Percentiles rank a stretch among this genome's conserved stretches.
phyloP scores from a whole-genome alignment of 2,329 filamentous ascomycete genomes.

The Arthroderma uncinatum region DNA sequence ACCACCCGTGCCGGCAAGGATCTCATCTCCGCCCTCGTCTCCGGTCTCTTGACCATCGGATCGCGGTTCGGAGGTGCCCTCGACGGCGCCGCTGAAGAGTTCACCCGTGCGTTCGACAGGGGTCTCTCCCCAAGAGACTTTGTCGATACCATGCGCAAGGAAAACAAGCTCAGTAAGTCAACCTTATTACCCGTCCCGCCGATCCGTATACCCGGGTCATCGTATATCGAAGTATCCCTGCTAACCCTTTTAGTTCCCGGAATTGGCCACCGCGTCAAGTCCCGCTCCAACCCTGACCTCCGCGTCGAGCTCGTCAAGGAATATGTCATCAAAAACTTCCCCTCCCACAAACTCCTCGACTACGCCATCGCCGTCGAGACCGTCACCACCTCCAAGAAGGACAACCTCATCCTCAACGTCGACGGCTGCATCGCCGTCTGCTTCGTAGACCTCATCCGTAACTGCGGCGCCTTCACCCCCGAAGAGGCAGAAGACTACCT shows the following conservation, averaged over 20 bases:
- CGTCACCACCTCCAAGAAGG: conserved; percentile 98
- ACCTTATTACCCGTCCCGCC: too few relatives aligned
- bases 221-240: not conserved
- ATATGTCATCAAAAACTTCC: conserved; percentile 95
- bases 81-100: conserved; percentile 95
- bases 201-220: too few relatives aligned
- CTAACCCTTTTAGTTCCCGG: conserved; percentile 56
- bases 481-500: conserved; percentile 99
- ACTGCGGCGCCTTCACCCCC: conserved; percentile 89
- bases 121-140: conserved; percentile 97
- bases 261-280: conserved; percentile 99
- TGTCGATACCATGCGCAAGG: conserved; percentile 97
- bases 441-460: conserved; percentile 95
- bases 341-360: conserved; percentile 94
- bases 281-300: conserved; percentile 98
- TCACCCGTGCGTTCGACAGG: conserved; percentile 97
- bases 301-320: conserved; percentile 99
- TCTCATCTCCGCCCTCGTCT: conserved; percentile 86
- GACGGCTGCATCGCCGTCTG: conserved; percentile 96
- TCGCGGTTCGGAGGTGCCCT: conserved; percentile 97
- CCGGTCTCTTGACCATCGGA: conserved; percentile 94
- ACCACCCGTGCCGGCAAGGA: conserved; percentile 99
- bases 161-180: conserved; percentile 86
- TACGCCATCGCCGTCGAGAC: conserved; percentile 96
- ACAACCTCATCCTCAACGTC: conserved; percentile 99